These are phyloP conservation scores for Coprinellus micaceus DNA, from an alignment of 768 basidiomycete genomes.

Conservation along the genomic window DNA sequence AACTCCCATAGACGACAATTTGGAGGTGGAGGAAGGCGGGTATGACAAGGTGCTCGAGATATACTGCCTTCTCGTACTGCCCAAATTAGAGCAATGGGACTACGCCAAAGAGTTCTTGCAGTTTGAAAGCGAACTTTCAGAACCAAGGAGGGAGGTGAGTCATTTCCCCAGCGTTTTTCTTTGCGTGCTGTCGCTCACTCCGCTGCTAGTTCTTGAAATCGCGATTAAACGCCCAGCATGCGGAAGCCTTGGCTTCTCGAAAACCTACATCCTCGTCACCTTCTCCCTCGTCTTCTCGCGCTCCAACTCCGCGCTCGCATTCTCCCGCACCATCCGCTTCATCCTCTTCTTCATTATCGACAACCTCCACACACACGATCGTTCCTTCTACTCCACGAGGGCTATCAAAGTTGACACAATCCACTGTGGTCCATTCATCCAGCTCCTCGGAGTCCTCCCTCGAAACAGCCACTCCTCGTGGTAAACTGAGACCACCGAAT, in stretches of 20 bases:
- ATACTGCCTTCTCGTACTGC: slow-evolving; percentile 71
- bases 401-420: slow-evolving; percentile 20
- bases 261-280: slow-evolving; percentile 23
- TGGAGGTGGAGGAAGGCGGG: slow-evolving; percentile 39
- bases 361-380: slow-evolving; percentile 68
- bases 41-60: slow-evolving; percentile 76
- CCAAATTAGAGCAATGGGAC: slow-evolving; percentile 73
- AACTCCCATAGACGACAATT: slow-evolving; percentile 25
- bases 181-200: neutral
- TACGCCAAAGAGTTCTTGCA: slow-evolving; percentile 73
- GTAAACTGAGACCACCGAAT: slow-evolving; percentile 10
- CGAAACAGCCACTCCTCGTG: slow-evolving; percentile 24
- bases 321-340: slow-evolving; percentile 55
- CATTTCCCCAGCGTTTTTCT: slow-evolving; percentile 2
- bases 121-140: slow-evolving; percentile 64
- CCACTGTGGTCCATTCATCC: slow-evolving; percentile 26
- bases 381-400: slow-evolving; percentile 48
- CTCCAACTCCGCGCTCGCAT: slow-evolving; percentile 35
- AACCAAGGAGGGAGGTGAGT: slow-evolving; percentile 50
- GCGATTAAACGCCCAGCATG: slow-evolving; percentile 39
- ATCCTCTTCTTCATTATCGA: slow-evolving; percentile 66
- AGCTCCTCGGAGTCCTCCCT: slow-evolving; percentile 37
- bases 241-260: slow-evolving; percentile 33
- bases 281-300: slow-evolving; percentile 20
- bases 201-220: slow-evolving; percentile 33